Evolutionary conservation across 306 rosid genomes (phyloP), one percentile per base, ranked within the genome.

Genomic region (Ormosia emarginata): DNA sequence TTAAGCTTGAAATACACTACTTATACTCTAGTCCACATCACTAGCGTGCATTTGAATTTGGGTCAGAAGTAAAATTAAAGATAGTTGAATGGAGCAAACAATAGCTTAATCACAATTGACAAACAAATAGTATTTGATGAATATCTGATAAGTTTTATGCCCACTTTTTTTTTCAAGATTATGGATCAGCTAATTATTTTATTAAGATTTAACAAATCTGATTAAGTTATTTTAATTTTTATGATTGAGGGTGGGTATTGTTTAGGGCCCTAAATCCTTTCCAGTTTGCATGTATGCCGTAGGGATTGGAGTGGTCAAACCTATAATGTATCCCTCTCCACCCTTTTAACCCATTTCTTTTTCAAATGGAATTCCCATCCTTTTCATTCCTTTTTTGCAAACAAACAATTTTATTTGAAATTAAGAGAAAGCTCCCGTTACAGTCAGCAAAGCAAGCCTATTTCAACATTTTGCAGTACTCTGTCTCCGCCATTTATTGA

Each of bases 291-390:
- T 75, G 79, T 71, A 78, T 50, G 67, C 69, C 83, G 69, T 77
- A 80, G 85, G 81, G 79, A 88, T 85, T 88, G 85, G 90, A 64
- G 37, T 84, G 88, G 95, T 91, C 97, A 93, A 89, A 89, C 87
- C 76, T 34, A 37, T 39, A 24, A 34, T 73, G 59, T 74, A 62
- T 68, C 62, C 71, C 72, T 52, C 65, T 50, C 88, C 70, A 81
- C 85, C 70, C n/a, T n/a, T 86, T 76, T 17, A 47, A 17, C 17
- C 13, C 85, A 46, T 82, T 83, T 86, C 83, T 75, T 88, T 92
- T 75, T 75, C 82, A 69, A 77, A 72, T 82, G 15, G 82, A 93
- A 92, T 88, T 92, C 93, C 88, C 75, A 85, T 86, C 91, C 81
- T 82, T 92, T 82, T n/a, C 91, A 57, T 64, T 71, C 81, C 86